phyloP scores from a whole-genome alignment of 257 asterid genomes.

The Pogostemon cablin region DNA sequence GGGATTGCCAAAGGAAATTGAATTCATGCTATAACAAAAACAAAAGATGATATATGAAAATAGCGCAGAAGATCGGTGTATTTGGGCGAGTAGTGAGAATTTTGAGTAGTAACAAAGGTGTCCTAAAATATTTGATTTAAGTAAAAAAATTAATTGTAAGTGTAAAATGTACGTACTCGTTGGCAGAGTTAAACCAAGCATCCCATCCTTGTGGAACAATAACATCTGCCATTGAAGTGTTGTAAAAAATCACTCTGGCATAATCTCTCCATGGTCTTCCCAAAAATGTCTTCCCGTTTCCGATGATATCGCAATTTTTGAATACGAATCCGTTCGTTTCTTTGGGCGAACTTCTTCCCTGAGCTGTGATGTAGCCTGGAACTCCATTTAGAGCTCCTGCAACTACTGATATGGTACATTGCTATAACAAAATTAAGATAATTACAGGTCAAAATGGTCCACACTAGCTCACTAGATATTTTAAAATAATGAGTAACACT shows the following conservation, averaged over 20 bases:
- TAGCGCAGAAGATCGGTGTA: too few species aligned
- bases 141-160: too few species aligned
- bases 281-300: constrained; percentile 45
- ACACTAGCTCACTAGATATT: too few species aligned
- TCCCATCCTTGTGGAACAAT: constrained; percentile 68
- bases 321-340: constrained; percentile 52
- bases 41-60: too few species aligned
- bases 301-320: constrained; percentile 40
- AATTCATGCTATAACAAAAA: too few species aligned
- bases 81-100: too few species aligned
- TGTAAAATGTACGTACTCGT: too few species aligned
- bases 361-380: constrained; percentile 74
- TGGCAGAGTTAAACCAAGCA: constrained; percentile 44
- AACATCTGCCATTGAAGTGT: constrained; percentile 43
- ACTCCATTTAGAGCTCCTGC: constrained; percentile 43
- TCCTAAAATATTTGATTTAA: too few species aligned
- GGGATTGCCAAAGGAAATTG: too few species aligned
- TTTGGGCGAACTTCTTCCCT: constrained; percentile 37
- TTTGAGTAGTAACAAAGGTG: too few species aligned
- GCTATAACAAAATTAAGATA: constrained; percentile 29
- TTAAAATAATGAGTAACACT: too few species aligned
- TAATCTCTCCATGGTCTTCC: constrained; percentile 75
- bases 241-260: constrained; percentile 66
- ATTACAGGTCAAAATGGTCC: too few species aligned
- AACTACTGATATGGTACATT: constrained; percentile 52